These are phyloP conservation scores for Candida sithepensis DNA, from an alignment of 805 yeast species.

Conservation along the genomic window DNA sequence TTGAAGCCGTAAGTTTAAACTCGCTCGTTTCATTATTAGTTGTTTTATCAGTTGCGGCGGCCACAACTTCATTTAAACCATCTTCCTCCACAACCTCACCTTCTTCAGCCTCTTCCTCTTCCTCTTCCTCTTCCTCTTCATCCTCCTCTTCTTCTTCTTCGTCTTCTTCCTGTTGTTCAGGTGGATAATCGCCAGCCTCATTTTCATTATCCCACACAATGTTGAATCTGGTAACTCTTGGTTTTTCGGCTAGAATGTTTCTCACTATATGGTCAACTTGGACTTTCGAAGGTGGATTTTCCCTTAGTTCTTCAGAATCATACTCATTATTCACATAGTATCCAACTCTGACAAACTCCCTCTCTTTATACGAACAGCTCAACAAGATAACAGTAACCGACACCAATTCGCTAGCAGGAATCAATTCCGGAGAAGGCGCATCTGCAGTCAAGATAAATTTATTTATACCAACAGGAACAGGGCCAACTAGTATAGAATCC, in stretches of 20 bases:
- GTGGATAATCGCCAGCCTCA: slow-evolving; percentile 65
- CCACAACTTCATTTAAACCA: slow-evolving; percentile 21
- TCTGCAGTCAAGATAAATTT: slow-evolving; percentile 92
- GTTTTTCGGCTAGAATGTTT: slow-evolving; percentile 94
- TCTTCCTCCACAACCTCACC: slow-evolving; percentile 43
- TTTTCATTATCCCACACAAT: slow-evolving; percentile 87
- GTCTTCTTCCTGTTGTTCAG: slow-evolving; percentile 66
- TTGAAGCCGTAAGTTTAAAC: slow-evolving; percentile 20
- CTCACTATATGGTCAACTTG: slow-evolving; percentile 93
- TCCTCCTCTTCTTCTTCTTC: slow-evolving; percentile 61
- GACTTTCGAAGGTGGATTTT: slow-evolving; percentile 89
- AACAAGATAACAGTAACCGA: slow-evolving; percentile 91
- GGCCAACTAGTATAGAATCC: slow-evolving; percentile 96
- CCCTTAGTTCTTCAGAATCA: slow-evolving; percentile 87
- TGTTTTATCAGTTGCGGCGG: not conserved
- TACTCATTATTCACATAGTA: slow-evolving; percentile 97
- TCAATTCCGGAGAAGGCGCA: slow-evolving; percentile 93
- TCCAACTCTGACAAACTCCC: slow-evolving; percentile 96
- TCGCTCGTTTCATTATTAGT: slow-evolving; percentile 4
- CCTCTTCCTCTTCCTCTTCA: slow-evolving; percentile 53
- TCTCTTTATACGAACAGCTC: slow-evolving; percentile 88
- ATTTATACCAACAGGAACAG: slow-evolving; percentile 96
- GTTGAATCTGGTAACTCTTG: slow-evolving; percentile 93
- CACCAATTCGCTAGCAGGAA: slow-evolving; percentile 94
- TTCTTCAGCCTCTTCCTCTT: slow-evolving; percentile 52